Evolutionary conservation across 2,329 filamentous ascomycete species (phyloP).

Genomic region (Coniosporium tulheliwenetii): DNA sequence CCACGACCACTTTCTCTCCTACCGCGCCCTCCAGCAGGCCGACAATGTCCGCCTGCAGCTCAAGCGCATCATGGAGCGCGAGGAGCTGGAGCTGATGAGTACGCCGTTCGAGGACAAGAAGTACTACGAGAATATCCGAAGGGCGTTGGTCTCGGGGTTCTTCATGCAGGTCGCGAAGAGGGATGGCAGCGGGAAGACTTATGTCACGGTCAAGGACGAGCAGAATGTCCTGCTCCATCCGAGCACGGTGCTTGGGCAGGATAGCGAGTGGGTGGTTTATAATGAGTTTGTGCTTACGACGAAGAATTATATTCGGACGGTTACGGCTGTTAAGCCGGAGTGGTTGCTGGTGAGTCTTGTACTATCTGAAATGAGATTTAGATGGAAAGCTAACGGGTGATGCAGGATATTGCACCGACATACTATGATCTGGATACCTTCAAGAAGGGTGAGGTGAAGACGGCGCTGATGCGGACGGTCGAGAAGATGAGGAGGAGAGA

Average conservation of each 20-base stretch:
- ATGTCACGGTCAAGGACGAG: constrained; percentile 92
- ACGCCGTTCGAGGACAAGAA: constrained; percentile 90
- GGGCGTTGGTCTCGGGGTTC: constrained; percentile 83
- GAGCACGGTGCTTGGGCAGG: constrained; percentile 73
- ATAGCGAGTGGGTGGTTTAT: constrained; percentile 94
- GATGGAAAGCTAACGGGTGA: constrained; percentile 15
- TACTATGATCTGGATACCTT: constrained; percentile 85
- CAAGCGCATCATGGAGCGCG: constrained; percentile 90
- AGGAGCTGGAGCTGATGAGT: constrained; percentile 70
- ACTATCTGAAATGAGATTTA: not conserved
- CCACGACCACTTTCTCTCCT: constrained; percentile 88
- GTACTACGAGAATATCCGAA: constrained; percentile 94
- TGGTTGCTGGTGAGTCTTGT: constrained; percentile 64
- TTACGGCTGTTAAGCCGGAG: constrained; percentile 81
- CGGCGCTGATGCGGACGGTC: constrained; percentile 37
- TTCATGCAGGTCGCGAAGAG: constrained; percentile 99
- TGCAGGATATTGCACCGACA: constrained; percentile 73
- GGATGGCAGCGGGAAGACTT: constrained; percentile 75
- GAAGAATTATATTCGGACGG: constrained; percentile 94
- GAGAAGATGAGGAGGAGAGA: constrained; percentile 41
- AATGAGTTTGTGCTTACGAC: constrained; percentile 97
- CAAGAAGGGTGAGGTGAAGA: constrained; percentile 71
- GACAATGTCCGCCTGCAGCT: constrained; percentile 89
- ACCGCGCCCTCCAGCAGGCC: constrained; percentile 75
- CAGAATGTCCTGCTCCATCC: constrained; percentile 88